phyloP scores from a whole-genome alignment of 371 early-diverging fungal genomes.

The Syncephalastrum sp. region DNA sequence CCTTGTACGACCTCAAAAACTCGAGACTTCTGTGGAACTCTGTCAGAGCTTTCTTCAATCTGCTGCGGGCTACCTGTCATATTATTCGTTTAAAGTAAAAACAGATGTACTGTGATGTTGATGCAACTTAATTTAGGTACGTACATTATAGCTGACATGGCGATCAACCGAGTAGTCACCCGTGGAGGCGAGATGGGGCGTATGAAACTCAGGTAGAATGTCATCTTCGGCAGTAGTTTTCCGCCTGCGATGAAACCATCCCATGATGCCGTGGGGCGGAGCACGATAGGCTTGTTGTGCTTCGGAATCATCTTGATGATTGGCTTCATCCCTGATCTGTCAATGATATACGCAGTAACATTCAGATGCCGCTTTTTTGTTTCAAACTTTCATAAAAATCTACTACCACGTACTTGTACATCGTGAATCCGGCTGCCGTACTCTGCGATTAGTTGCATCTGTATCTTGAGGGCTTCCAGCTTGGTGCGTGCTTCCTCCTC shows the following conservation, averaged over 20 bases:
- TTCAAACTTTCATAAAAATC: too few relatives aligned
- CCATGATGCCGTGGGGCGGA: too few relatives aligned
- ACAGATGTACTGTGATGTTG: too few relatives aligned
- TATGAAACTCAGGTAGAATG: conserved; percentile 5
- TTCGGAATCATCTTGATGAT: too few relatives aligned
- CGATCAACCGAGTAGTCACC: conserved; percentile 21
- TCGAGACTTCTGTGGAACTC: conserved; percentile 79
- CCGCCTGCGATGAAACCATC: conserved; percentile 6
- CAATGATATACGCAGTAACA: too few relatives aligned
- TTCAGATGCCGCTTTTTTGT: too few relatives aligned
- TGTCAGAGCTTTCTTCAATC: conserved; percentile 71
- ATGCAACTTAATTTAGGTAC: not conserved
- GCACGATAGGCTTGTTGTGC: too few relatives aligned
- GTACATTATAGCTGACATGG: conserved; percentile 38
- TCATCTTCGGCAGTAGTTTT: conserved; percentile 1
- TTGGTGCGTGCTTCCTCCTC: conserved; percentile 41
- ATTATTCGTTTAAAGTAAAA: too few relatives aligned
- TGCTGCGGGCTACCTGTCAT: conserved; percentile 52
- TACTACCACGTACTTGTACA: conserved; percentile 6
- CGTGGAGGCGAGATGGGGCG: conserved; percentile 11
- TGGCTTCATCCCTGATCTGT: too few relatives aligned
- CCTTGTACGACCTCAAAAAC: conserved; percentile 73
- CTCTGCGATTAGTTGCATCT: conserved; percentile 47
- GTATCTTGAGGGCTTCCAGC: conserved; percentile 48
- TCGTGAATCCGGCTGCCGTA: conserved; percentile 33